Base-by-base conservation (phyloP, 768 basidiomycete species). In the Termitomyces sp. region DNA sequence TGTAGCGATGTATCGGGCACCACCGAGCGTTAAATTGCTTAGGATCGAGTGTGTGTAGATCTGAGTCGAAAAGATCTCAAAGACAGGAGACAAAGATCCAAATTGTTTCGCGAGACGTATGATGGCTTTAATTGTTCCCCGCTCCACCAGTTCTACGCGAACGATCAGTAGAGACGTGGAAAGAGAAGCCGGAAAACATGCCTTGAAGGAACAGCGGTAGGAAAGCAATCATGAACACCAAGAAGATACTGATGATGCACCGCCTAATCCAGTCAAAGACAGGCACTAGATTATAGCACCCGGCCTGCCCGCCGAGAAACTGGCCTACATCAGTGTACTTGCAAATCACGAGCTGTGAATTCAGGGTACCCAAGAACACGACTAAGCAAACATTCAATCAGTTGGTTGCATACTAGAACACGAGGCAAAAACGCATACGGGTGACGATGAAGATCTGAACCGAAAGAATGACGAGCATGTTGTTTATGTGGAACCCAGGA, bases 401-500 rank as follows among this genome's bases (percentile, higher is more conserved):
- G 46, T 21, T 55, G 11, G 46, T 21, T 55, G 11, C 35, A 38
- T 53, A 54, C 7, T 52, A 53, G 2, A 12, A 19, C 40, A 45
- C 34, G 47, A 22, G 53, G 32, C 55, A 26, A 53, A 50, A 51
- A 21, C 28, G 81, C 90, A 63, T 66, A 93, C 91, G 83, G 5
- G 93, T 92, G 51, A 96, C 77, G 64, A 98, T 81, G 81, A 99
- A 98, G 57, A 95, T 75, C 70, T 98, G 96, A 26, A 98, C 91
- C 38, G 97, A 96, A 61, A 97, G 72, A 66, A 99, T 99, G 71
- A 99, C 90, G 68, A 98, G 77, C 84, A 98, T 98, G 70, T 98
- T 99, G 80, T 99, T 98, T 76, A 99, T 96, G 68, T 98, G 97
- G 87, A 99, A 99, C 51, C 93, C 97, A 44, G 97, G 97, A 70